Percentiles rank a stretch among this genome's conserved stretches.
Evolutionary conservation across 768 basidiomycete species (phyloP).

Genomic region (Mycena olivaceomarginata): DNA sequence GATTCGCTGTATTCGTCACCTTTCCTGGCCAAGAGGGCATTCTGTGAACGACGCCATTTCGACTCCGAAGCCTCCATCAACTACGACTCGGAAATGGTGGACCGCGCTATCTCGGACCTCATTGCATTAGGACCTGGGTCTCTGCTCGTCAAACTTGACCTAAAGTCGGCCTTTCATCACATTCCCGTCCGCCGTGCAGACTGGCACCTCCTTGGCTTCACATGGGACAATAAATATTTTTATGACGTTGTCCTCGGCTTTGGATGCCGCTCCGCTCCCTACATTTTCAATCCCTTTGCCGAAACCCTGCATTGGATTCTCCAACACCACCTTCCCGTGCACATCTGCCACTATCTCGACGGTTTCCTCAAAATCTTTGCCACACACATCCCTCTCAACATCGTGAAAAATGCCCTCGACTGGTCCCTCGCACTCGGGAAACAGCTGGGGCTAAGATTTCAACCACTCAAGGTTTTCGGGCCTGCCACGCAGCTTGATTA

Average conservation of each 20-base stretch:
- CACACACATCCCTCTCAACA: neutral
- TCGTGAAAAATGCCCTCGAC: neutral
- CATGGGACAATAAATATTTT: too few species aligned
- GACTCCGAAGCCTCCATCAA: conserved; percentile 41
- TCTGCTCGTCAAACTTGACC: conserved; percentile 46
- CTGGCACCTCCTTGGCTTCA: too few species aligned
- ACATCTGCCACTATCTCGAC: neutral
- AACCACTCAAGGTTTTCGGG: too few species aligned
- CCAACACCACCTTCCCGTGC: neutral
- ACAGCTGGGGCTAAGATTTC: too few species aligned
- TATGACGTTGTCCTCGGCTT: too few species aligned
- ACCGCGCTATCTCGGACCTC: conserved; percentile 35
- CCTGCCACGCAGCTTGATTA: too few species aligned
- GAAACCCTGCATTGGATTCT: neutral
- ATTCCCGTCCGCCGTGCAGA: neutral
- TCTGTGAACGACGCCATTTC: conserved; percentile 48
- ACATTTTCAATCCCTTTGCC: too few species aligned
- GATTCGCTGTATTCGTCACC: conserved; percentile 43
- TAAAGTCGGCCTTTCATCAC: neutral
- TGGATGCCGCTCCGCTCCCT: too few species aligned
- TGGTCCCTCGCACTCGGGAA: too few species aligned
- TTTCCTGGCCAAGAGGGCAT: conserved; percentile 43
- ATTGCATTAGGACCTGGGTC: conserved; percentile 40
- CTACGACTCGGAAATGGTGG: conserved; percentile 32
- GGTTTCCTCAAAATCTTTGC: neutral